phyloP scores from a whole-genome alignment of 2,329 filamentous ascomycete genomes.

The Botryotinia globosa region DNA sequence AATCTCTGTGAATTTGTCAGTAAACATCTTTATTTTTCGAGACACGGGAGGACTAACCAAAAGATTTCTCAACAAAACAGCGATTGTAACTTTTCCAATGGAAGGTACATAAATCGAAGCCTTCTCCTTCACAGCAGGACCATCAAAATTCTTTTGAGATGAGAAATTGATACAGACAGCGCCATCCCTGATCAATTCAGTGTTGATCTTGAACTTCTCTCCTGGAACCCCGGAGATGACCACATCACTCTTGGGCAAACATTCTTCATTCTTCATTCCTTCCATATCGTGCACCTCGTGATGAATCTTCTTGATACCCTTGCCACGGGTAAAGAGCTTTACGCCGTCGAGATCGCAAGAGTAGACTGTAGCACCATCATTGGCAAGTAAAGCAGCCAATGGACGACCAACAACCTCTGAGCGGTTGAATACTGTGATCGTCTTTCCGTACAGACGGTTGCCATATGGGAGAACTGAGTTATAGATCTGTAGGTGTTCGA shows the following conservation, averaged over 20 bases:
- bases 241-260: conserved; percentile 84
- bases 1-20: conserved; percentile 3
- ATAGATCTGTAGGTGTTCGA: conserved; percentile 94
- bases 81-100: conserved; percentile 96
- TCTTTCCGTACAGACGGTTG: conserved; percentile 89
- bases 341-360: conserved; percentile 90
- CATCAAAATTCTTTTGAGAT: conserved; percentile 88
- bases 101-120: conserved; percentile 96
- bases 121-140: conserved; percentile 84
- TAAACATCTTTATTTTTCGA: not conserved
- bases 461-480: conserved; percentile 91
- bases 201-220: conserved; percentile 86
- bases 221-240: conserved; percentile 90
- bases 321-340: conserved; percentile 86
- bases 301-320: conserved; percentile 78
- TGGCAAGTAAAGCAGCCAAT: conserved; percentile 86
- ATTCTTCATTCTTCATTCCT: conserved; percentile 75
- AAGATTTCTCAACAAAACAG: conserved; percentile 83
- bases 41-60: conserved; percentile 44
- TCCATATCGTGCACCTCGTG: conserved; percentile 80
- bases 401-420: conserved; percentile 94
- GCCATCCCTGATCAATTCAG: conserved; percentile 77
- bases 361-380: conserved; percentile 94
- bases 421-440: conserved; percentile 93
- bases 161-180: conserved; percentile 99